Evolutionary conservation across 208 protist genomes (phyloP), one percentile per base, ranked within the genome.

Genomic region (Trypanosoma theileri): DNA sequence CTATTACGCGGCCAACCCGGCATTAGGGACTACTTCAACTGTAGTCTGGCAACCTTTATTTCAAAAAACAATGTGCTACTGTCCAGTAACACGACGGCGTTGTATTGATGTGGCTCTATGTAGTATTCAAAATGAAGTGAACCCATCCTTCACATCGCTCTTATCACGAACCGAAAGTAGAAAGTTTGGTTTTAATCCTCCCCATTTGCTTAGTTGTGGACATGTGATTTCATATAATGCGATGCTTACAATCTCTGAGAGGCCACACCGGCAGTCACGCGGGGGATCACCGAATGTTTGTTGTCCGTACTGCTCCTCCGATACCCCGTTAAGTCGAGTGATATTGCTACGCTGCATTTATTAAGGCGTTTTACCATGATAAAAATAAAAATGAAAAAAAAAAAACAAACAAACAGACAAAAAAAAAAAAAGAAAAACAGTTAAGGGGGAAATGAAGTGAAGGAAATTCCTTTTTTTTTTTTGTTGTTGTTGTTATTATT

Each of bases 21-120:
- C 45, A 41, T 40, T 71, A 46, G 24, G 66, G 6, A 26, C 67
- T 35, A 51, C 48, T 48, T 66, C 76, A 44, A 71, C 22, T 35
- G 28, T 75, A 62, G 40, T 58, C 19, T 84, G 71, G 81, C 80
- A 81, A 61, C 79, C 82, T 0, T 57, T 75, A 56, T 94, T 94
- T 63, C 84, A 81, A 59, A 80, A 77, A 35, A 91, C 83, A 4
- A 82, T 92, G 81, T 88, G 84, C 59, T 94, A 88, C 79, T 94
- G 89, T 66, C 89, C 84, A 0, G 85, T 94, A 10, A 84, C 80
- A 40, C 83, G 82, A 3, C 77, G 81, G n/a, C 85, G 89, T 53
- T 94, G 89, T 62, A 66, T 89, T 1, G 89, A 94, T 71, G 76
- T 80, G 19, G 61, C 77, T 54, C 80, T 92, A 12, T 80, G 57